These are phyloP conservation scores for Giardia muris DNA, from an alignment of 208 protist genomes.

Conservation along the genomic window DNA sequence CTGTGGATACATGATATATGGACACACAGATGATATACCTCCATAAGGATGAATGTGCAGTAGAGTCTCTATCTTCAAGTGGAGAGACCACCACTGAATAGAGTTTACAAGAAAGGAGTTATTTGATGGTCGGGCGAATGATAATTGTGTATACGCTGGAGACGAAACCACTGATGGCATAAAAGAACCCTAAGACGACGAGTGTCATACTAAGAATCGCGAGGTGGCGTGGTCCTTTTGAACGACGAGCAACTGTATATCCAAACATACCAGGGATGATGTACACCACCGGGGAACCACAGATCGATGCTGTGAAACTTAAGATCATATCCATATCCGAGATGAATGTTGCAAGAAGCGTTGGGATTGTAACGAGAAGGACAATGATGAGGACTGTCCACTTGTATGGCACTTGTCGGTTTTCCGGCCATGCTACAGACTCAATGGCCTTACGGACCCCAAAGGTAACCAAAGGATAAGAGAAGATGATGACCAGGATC, in stretches of 20 bases:
- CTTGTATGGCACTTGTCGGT: not conserved
- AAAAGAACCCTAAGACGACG: not conserved
- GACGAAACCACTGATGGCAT: not conserved
- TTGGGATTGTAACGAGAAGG: not conserved
- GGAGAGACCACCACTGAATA: too few species aligned
- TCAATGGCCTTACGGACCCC: not conserved
- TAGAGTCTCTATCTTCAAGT: too few species aligned
- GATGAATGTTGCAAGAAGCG: not conserved
- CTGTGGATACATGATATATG: too few species aligned
- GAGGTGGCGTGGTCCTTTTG: not conserved
- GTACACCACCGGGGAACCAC: not conserved
- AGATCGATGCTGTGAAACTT: not conserved
- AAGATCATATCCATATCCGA: not conserved
- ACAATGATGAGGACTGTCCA: not conserved
- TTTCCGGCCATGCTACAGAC: not conserved
- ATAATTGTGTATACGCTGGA: not conserved
- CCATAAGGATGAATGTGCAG: too few species aligned
- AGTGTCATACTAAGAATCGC: not conserved
- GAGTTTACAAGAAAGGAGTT: too few species aligned
- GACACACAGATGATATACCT: too few species aligned
- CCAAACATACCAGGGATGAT: not conserved
- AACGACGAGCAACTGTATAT: not conserved
- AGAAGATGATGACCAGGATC: not conserved
- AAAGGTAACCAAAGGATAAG: not conserved
- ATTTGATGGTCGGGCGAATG: not conserved